Evolutionary conservation across 768 basidiomycete genomes (phyloP).

Genomic region (Vishniacozyma victoriae): DNA sequence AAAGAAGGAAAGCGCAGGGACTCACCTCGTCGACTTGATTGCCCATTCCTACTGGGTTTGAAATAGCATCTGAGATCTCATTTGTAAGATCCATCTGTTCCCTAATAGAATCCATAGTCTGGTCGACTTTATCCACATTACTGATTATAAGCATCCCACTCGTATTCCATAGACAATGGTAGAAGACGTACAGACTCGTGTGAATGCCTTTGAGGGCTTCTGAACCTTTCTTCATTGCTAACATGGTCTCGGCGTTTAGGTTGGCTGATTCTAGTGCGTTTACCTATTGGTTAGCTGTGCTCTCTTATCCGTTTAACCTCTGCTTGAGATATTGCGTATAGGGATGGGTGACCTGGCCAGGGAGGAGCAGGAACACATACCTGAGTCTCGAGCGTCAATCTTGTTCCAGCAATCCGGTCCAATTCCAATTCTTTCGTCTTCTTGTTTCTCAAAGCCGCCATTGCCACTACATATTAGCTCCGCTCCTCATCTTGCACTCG

Average conservation of each 20-base stretch:
- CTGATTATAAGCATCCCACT: conserved; percentile 49
- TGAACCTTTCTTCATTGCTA: conserved; percentile 91
- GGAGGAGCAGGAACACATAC: conserved; percentile 24
- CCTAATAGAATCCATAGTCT: conserved; percentile 75
- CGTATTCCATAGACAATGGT: neutral
- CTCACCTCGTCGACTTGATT: conserved; percentile 67
- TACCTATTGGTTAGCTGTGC: conserved; percentile 50
- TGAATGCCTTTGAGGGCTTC: conserved; percentile 86
- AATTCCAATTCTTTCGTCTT: conserved; percentile 81
- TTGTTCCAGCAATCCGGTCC: conserved; percentile 73
- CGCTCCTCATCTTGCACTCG: neutral
- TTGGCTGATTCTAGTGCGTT: conserved; percentile 96
- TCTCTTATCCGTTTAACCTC: neutral
- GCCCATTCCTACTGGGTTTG: conserved; percentile 59
- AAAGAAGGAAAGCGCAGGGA: conserved; percentile 7
- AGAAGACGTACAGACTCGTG: conserved; percentile 67
- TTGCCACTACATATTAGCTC: conserved; percentile 58
- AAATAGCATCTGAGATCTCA: conserved; percentile 85
- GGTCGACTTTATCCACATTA: conserved; percentile 80
- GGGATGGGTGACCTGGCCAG: neutral
- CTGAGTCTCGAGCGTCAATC: conserved; percentile 90
- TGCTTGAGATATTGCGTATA: neutral
- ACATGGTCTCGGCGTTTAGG: conserved; percentile 94
- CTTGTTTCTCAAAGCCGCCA: conserved; percentile 85
- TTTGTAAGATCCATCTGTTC: conserved; percentile 88